Evolutionary conservation across 2,329 filamentous ascomycete species (phyloP).

Genomic region (Alternaria arborescens): DNA sequence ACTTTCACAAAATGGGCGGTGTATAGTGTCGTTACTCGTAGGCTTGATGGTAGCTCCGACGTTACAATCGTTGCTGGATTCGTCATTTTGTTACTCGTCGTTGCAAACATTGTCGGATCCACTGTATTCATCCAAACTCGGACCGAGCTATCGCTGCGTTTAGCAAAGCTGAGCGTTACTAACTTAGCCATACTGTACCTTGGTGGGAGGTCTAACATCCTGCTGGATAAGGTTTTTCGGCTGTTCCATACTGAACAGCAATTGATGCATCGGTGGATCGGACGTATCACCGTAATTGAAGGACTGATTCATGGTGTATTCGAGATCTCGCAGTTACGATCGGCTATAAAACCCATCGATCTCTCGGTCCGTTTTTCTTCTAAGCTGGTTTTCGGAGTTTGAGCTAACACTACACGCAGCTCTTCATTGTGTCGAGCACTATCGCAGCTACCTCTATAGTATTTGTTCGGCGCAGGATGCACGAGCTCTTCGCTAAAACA

Average conservation of each 20-base stretch:
- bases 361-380: not conserved
- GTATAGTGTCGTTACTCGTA: not conserved
- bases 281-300: slow-evolving; percentile 5
- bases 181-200: slow-evolving; percentile 1
- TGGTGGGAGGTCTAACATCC: slow-evolving; percentile 1
- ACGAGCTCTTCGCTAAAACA: not conserved
- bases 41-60: not conserved
- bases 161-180: not conserved
- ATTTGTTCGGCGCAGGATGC: not conserved
- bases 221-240: not conserved
- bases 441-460: not conserved
- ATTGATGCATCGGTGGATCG: slow-evolving; percentile 15
- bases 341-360: not conserved
- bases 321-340: not conserved
- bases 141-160: not conserved
- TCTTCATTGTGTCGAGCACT: not conserved
- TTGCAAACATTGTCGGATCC: not conserved
- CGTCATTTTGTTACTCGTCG: not conserved
- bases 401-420: not conserved
- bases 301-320: not conserved
- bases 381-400: no score
- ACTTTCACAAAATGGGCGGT: not conserved
- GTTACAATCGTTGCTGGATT: not conserved
- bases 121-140: not conserved
- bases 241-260: slow-evolving; percentile 1